phyloP scores from a whole-genome alignment of 306 rosid species.

The Inga laurina region DNA sequence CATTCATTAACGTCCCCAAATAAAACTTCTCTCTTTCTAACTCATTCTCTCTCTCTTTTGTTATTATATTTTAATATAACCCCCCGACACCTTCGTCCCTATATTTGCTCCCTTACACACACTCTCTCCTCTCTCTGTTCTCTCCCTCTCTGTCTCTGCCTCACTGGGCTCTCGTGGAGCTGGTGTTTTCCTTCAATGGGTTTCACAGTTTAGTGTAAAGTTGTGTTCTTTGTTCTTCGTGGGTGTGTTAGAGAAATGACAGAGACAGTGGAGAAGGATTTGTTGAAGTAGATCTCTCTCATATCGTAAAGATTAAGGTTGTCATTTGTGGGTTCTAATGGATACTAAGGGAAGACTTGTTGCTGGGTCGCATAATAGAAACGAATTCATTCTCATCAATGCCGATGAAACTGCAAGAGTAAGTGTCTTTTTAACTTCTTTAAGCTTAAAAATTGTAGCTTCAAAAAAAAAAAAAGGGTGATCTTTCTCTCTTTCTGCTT shows the following conservation, averaged over 20 bases:
- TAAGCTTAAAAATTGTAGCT: conserved; percentile 25
- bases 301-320: conserved; percentile 33
- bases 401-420: conserved; percentile 80
- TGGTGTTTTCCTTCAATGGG: background rate
- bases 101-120: background rate
- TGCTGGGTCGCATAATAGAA: conserved; percentile 83
- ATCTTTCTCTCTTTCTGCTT: conserved; percentile 21
- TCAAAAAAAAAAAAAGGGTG: background rate
- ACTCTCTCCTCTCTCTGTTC: background rate
- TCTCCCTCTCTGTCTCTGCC: background rate
- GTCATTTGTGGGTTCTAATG: conserved; percentile 41
- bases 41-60: background rate
- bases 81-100: conserved; percentile 17
- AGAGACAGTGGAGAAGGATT: conserved; percentile 19
- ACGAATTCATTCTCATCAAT: conserved; percentile 80
- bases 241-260: conserved; percentile 17
- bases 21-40: conserved; percentile 6
- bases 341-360: conserved; percentile 65
- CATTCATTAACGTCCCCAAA: conserved; percentile 34
- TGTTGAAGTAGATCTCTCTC: conserved; percentile 36
- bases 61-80: conserved; percentile 25
- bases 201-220: conserved; percentile 24
- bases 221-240: conserved; percentile 23
- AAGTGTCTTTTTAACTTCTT: conserved; percentile 28
- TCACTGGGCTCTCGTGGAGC: background rate